Conservation (phyloP, 2,329 filamentous ascomycete genomes). For the Pyricularia pennisetigena region DNA sequence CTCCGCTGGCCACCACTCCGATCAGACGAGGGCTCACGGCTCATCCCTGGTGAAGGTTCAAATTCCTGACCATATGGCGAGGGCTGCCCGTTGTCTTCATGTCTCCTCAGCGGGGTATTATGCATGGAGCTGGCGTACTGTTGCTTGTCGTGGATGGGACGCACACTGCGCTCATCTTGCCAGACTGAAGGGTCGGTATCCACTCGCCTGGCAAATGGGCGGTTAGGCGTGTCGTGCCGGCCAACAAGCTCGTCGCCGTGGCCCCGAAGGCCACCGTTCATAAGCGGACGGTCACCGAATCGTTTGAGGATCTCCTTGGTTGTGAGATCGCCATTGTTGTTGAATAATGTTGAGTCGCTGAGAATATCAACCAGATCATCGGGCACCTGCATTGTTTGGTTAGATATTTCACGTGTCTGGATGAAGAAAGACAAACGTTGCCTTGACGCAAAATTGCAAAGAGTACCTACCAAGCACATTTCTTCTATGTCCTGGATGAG, state of each 20-base stretch:
- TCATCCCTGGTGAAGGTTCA: conserved; percentile 29
- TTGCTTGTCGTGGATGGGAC: conserved; percentile 53
- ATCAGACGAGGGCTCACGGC: conserved; percentile 19
- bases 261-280: conserved; percentile 41
- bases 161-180: conserved; percentile 76
- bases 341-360: conserved; percentile 74
- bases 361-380: conserved; percentile 83
- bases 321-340: conserved; percentile 74
- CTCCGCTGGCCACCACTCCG: conserved; percentile 33
- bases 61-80: conserved; percentile 34
- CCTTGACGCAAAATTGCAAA: not conserved
- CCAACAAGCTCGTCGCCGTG: conserved; percentile 49
- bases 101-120: conserved; percentile 9
- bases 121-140: conserved; percentile 7
- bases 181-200: conserved; percentile 81
- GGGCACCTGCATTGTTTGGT: conserved; percentile 56
- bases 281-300: conserved; percentile 64
- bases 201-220: conserved; percentile 51
- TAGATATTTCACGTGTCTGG: not conserved
- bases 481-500: conserved; percentile 90
- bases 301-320: conserved; percentile 95
- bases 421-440: conserved; percentile 13
- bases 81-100: conserved; percentile 29
- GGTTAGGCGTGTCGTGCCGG: conserved; percentile 46
- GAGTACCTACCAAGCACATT: conserved; percentile 89